A percentile compares a stretch with the other conserved stretches of the same genome.
phyloP scores from a whole-genome alignment of 441 rosid genomes.

The Adansonia grandidieri region DNA sequence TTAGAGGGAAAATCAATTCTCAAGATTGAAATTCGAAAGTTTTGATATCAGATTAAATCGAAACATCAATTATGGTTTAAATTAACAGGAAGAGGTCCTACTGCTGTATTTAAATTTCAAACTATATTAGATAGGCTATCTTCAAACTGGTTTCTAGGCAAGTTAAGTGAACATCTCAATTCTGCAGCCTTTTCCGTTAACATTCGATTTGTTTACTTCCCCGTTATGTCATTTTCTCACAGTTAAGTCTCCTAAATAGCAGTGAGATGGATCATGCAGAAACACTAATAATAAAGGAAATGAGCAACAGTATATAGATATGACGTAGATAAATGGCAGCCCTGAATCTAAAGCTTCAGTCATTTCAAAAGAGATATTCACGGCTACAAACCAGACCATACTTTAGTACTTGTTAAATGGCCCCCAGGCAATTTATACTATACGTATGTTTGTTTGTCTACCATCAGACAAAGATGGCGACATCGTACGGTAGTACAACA shows the following conservation, averaged over 20 bases:
- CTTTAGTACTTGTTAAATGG: background rate
- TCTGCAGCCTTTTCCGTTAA: background rate
- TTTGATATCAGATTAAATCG: too few species aligned
- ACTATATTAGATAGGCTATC: too few species aligned
- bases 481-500: slow-evolving; percentile 6
- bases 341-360: background rate
- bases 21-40: too few species aligned
- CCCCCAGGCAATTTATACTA: background rate
- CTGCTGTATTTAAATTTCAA: too few species aligned
- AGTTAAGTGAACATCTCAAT: background rate
- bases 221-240: background rate
- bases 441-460: background rate
- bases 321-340: background rate
- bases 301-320: background rate
- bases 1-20: too few species aligned
- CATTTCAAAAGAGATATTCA: background rate
- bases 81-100: too few species aligned
- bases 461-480: background rate
- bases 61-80: too few species aligned
- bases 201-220: background rate
- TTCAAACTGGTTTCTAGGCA: background rate
- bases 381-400: background rate
- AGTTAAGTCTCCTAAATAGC: background rate
- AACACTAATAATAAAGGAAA: background rate
- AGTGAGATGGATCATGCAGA: background rate